These are phyloP conservation scores for Thelephora aurantiotincta DNA, from an alignment of 768 basidiomycete species.

Conservation along the genomic window DNA sequence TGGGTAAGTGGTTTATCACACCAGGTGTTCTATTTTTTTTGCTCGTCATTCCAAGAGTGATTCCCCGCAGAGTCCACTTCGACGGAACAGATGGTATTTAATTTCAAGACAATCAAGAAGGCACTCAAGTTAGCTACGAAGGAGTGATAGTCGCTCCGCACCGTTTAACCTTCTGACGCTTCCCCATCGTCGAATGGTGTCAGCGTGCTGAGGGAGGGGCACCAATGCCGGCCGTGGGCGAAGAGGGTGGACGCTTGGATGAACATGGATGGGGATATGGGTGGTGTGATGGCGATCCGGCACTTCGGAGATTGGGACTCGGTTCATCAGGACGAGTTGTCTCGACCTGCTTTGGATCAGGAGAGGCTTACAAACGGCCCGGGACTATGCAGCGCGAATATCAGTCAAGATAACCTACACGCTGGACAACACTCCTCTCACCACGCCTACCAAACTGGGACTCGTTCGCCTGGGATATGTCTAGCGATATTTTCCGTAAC, in stretches of 20 bases:
- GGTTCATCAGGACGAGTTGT: constrained; percentile 43
- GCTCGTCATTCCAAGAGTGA: constrained; percentile 41
- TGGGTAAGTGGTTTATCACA: constrained; percentile 48
- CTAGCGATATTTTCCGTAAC: too few species aligned
- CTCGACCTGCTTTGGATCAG: constrained; percentile 66
- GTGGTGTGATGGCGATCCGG: constrained; percentile 26
- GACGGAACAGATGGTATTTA: constrained; percentile 88
- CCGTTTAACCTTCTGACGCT: constrained; percentile 90
- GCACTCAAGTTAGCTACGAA: constrained; percentile 83
- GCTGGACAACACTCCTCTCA: too few species aligned
- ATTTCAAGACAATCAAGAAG: constrained; percentile 88
- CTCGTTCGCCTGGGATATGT: too few species aligned
- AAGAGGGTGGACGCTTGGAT: constrained; percentile 72
- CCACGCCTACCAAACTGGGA: too few species aligned
- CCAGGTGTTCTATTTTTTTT: not conserved
- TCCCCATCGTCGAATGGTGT: constrained; percentile 97
- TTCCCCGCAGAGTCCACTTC: constrained; percentile 93
- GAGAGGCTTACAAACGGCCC: constrained; percentile 36
- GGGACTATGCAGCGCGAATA: constrained; percentile 10
- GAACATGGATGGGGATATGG: constrained; percentile 32
- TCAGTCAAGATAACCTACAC: constrained; percentile 21
- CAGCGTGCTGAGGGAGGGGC: constrained; percentile 85
- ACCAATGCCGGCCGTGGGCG: constrained; percentile 54
- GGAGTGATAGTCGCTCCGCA: constrained; percentile 85
- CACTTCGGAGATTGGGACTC: constrained; percentile 77